Conservation (phyloP, 2,329 filamentous ascomycete species). For the Monilinia polystroma region DNA sequence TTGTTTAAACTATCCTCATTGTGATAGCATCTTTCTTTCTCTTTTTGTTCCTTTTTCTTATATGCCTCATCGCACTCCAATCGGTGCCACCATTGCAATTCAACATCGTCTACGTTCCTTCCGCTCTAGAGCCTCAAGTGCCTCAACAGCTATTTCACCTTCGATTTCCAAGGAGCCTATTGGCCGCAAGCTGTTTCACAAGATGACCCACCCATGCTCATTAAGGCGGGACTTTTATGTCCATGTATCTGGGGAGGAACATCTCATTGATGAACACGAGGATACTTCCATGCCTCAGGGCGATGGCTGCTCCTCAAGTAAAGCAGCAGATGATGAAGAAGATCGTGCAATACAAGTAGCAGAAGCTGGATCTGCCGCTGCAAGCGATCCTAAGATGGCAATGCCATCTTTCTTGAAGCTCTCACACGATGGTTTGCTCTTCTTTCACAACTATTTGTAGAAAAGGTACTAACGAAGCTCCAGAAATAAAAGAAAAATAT, state of each 20-base stretch:
- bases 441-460: slow-evolving; percentile 12
- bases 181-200: slow-evolving; percentile 1
- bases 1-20: background rate
- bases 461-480: slow-evolving; percentile 24
- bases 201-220: slow-evolving; percentile 15
- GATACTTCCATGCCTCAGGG: slow-evolving; percentile 19
- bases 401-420: slow-evolving; percentile 55
- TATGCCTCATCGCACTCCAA: slow-evolving; percentile 23
- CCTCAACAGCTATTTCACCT: slow-evolving; percentile 4
- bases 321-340: slow-evolving; percentile 18
- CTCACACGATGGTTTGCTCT: slow-evolving; percentile 48
- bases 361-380: slow-evolving; percentile 17
- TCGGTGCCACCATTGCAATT: slow-evolving; percentile 27
- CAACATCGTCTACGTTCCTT: slow-evolving; percentile 40
- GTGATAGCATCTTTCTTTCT: slow-evolving; percentile 3
- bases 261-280: slow-evolving; percentile 9
- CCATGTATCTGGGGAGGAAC: background rate
- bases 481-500: slow-evolving; percentile 61
- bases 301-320: slow-evolving; percentile 23
- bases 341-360: slow-evolving; percentile 6
- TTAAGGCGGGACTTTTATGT: background rate
- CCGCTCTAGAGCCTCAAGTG: slow-evolving; percentile 27
- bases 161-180: slow-evolving; percentile 9
- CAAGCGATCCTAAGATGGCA: slow-evolving; percentile 14
- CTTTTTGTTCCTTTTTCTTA: background rate